Evolutionary conservation across 2,329 filamentous ascomycete genomes (phyloP), one percentile per base, ranked within the genome.

Genomic region (Ascochyta pisi): DNA sequence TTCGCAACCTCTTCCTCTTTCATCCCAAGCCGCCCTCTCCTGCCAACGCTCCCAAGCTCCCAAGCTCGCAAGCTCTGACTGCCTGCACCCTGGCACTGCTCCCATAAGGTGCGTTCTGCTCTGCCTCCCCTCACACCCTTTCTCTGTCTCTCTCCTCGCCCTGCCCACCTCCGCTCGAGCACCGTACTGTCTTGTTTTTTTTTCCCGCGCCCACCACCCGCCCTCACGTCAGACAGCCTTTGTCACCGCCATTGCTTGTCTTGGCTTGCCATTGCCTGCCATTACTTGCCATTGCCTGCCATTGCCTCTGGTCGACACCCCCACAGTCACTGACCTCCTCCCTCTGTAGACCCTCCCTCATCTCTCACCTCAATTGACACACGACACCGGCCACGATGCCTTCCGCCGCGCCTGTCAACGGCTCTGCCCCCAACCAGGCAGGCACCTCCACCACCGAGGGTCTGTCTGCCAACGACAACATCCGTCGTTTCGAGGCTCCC

Each of bases 401-500:
- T 69, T 73, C 76, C 64, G 73, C 76, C 61, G 75, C 73, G 57
- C 71, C 68, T 47, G 60, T 62, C 69, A 74, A 65, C 65, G 69
- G 73, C 57, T 72, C 62, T 63, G 62, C 62, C 38, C 64, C 68
- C 57, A 61, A 61, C 59, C 67, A 71, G 60, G 68, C 65, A 57
- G 63, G 62, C 62, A 69, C 68, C 58, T 70, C 67, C 53, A 62
- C 51, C 72, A 62, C 56, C 60, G 71, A 69, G 42, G 67, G 64
- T 66, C 75, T 82, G 69, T 92, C 90, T 77, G 93, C 91, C 79
- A 97, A 99, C 84, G 95, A 99, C 84, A 98, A 98, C 84, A 98
- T 99, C 82, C 89, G 90, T 80, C 92, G 95, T 71, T 99, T 99
- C 80, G 86, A 89, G 71, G 92, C 94, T 73, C 92, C 95, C 69